Evolutionary conservation across 768 basidiomycete species (phyloP).

Genomic region (Austroboletus eburneus): DNA sequence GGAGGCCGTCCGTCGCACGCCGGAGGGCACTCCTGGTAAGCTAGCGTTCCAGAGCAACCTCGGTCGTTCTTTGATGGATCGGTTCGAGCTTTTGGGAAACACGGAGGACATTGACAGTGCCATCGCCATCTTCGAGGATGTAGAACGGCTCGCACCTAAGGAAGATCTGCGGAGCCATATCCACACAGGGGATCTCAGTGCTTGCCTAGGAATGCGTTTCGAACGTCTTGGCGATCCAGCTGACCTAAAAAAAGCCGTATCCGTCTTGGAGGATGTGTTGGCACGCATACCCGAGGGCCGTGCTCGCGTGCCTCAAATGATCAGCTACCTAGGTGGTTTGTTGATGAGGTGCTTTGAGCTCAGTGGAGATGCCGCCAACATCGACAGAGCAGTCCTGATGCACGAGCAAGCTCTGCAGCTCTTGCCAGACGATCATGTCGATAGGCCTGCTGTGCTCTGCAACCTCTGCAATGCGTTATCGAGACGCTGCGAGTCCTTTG

Average conservation of each 20-base stretch:
- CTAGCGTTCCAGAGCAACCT: background rate
- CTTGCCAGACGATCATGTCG: background rate
- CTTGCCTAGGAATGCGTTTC: background rate
- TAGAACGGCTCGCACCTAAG: background rate
- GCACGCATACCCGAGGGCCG: background rate
- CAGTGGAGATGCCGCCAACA: background rate
- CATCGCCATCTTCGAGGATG: background rate
- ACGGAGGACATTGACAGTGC: background rate
- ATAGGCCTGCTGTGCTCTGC: background rate
- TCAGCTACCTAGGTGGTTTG: background rate
- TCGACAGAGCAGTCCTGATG: constrained; percentile 2
- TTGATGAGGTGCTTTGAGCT: constrained; percentile 1
- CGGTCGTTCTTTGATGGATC: background rate
- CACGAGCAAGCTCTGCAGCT: background rate
- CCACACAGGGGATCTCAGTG: background rate
- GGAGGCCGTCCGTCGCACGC: background rate
- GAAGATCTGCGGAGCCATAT: background rate
- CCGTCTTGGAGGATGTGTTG: background rate
- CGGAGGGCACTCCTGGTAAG: background rate
- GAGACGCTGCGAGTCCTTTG: constrained; percentile 1
- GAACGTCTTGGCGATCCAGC: background rate
- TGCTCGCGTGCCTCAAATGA: background rate
- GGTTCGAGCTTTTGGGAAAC: background rate
- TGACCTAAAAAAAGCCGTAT: background rate
- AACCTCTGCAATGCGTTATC: background rate